phyloP scores from a whole-genome alignment of 495 filamentous ascomycete genomes.

The Neurospora tetraspora region DNA sequence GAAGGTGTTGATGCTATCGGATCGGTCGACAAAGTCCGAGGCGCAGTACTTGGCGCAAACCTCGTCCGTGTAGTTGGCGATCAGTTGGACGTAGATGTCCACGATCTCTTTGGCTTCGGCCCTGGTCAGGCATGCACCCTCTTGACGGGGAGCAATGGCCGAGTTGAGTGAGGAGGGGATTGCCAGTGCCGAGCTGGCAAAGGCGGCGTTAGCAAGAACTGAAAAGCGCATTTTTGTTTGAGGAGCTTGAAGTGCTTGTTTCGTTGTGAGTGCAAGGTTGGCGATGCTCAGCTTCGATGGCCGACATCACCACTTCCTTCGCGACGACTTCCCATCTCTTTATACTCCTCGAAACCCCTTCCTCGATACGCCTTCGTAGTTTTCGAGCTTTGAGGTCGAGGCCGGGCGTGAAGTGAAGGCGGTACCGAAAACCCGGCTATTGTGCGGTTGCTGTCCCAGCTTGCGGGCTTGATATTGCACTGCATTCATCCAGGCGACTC shows the following conservation, averaged over 20 bases:
- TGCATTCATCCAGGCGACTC: slow-evolving; percentile 20
- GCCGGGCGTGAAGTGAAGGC: not conserved
- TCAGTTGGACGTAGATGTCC: slow-evolving; percentile 21
- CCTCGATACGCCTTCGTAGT: not conserved
- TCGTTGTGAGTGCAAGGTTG: not conserved
- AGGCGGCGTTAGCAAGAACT: slow-evolving; percentile 13
- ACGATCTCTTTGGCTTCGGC: slow-evolving; percentile 21
- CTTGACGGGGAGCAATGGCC: slow-evolving; percentile 6
- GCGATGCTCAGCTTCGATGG: not conserved
- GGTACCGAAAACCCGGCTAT: not conserved
- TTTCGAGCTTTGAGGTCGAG: not conserved
- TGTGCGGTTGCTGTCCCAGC: not conserved
- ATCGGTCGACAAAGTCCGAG: slow-evolving; percentile 23
- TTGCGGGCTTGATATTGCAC: slow-evolving; percentile 6
- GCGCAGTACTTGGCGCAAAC: slow-evolving; percentile 28
- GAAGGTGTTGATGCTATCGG: slow-evolving; percentile 32
- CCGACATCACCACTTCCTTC: not conserved
- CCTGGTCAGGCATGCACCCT: slow-evolving; percentile 16
- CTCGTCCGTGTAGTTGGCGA: slow-evolving; percentile 24
- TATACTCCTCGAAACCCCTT: slow-evolving; percentile 1
- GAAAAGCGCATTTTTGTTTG: slow-evolving; percentile 19
- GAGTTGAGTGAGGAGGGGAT: slow-evolving; percentile 11
- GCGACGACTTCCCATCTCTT: slow-evolving; percentile 1
- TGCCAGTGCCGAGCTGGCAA: slow-evolving; percentile 19
- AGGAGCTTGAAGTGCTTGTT: not conserved